Conservation (phyloP, 768 basidiomycete species). For the Clavaria fumosa region DNA sequence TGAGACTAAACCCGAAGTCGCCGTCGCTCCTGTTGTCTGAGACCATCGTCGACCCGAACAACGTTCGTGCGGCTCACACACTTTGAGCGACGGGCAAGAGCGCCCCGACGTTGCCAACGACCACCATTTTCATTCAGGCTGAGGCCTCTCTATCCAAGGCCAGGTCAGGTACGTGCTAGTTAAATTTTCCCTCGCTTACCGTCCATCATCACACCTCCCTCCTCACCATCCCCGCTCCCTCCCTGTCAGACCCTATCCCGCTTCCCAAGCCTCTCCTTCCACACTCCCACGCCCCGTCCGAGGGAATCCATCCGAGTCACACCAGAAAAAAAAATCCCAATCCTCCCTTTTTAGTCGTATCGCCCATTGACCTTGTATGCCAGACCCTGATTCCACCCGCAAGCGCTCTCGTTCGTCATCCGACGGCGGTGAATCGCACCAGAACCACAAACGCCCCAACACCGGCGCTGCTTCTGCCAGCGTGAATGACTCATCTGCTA, state of each 20-base stretch:
- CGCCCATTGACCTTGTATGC: slow-evolving; percentile 50
- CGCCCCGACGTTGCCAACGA: too few relatives aligned
- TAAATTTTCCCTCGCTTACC: slow-evolving; percentile 18
- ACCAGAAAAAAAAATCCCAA: slow-evolving; percentile 10
- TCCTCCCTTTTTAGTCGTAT: slow-evolving; percentile 26
- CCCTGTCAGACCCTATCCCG: slow-evolving; percentile 22
- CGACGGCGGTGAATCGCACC: slow-evolving; percentile 65
- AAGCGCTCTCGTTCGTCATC: slow-evolving; percentile 81
- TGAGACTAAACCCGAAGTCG: too few relatives aligned
- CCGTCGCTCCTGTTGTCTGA: too few relatives aligned
- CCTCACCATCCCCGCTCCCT: slow-evolving; percentile 29
- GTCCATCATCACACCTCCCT: slow-evolving; percentile 47
- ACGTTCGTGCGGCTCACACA: too few relatives aligned
- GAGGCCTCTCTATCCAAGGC: too few relatives aligned
- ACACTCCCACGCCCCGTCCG: slow-evolving; percentile 15
- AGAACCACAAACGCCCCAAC: slow-evolving; percentile 72
- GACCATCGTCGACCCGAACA: too few relatives aligned
- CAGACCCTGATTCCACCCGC: slow-evolving; percentile 73
- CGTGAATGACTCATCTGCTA: slow-evolving; percentile 43
- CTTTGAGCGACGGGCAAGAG: too few relatives aligned
- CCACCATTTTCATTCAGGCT: too few relatives aligned
- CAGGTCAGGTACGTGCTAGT: slow-evolving; percentile 22
- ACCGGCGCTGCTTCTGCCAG: slow-evolving; percentile 51
- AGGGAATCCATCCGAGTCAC: too few relatives aligned
- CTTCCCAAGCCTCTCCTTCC: slow-evolving; percentile 23